Evolutionary conservation across 768 basidiomycete species (phyloP), one percentile per base, ranked within the genome.

Genomic region (Pholiota microspora): DNA sequence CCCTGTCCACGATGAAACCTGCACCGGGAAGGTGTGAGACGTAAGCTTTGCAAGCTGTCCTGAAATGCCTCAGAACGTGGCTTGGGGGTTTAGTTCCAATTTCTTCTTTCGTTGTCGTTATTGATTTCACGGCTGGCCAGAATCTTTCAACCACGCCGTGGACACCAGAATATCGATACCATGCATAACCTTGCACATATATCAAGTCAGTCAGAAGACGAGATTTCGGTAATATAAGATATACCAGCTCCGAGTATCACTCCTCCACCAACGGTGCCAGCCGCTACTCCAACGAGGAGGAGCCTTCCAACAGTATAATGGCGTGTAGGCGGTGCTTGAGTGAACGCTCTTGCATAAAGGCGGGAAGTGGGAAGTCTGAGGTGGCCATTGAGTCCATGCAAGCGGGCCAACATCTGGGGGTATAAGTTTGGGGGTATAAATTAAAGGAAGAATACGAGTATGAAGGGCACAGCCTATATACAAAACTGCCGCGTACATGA

Each of bases 141-240:
- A 74, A 59, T 4, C 70, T 64, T 49, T 77, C 69, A 6, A 77
- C 72, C 2, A 65, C 59, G 4, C 59, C 62, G 58, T 73, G 77
- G 9, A 71, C 28, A 13, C 73, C 73, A 27, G 76, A 77, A 56
- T 69, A 71, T 56, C 75, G 69, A 56, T 79, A 80, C 49, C 63
- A 71, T 0, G 63, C 64, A 59, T 77, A 77, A 7, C 66, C 77
- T 78, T 44, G 8, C 31, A 35, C 13, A 18, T 45, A 35, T 16
- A 21, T 28, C 6, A 36, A 35, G 7, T 48, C 29, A 15, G 34
- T 23, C 23, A 60, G 13, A 15, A 24, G 18, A 4, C 10, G 36
- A 18, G 3, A 6, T 48, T 23, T 29, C 16, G 24, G 7, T 15
- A 23, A 7, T 23, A 4, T 16, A 27, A 27, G 10, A 40, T 13